These are phyloP conservation scores for Pestalotiopsis sp. DNA, from an alignment of 2,329 filamentous ascomycete genomes.

Conservation along the genomic window DNA sequence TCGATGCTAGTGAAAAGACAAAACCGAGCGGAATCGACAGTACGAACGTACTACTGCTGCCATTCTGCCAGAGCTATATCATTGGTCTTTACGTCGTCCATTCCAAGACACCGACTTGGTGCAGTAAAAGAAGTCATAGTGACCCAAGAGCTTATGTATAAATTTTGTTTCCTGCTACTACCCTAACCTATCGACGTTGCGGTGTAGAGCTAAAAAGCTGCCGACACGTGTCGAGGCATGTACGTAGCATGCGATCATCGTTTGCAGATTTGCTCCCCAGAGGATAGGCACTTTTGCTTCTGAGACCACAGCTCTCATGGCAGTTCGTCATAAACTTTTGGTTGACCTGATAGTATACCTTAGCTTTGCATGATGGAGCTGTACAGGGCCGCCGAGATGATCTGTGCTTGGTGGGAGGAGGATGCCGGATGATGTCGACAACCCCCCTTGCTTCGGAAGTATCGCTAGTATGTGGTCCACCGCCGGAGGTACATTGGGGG, in stretches of 20 bases:
- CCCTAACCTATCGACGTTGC: no score
- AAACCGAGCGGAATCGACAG: background rate
- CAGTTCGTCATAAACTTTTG: background rate
- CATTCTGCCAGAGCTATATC: no score
- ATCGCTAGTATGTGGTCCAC: background rate
- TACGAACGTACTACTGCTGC: background rate
- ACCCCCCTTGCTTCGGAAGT: background rate
- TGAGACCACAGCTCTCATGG: background rate
- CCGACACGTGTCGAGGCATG: background rate
- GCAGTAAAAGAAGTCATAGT: background rate
- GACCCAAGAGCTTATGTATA: background rate
- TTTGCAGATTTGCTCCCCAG: background rate
- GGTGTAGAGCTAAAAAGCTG: background rate
- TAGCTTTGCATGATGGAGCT: background rate
- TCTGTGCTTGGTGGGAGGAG: background rate
- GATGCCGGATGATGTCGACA: background rate
- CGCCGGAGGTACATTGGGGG: background rate
- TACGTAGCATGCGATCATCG: background rate
- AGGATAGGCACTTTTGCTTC: background rate
- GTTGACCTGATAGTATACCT: background rate
- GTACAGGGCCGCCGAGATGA: background rate
- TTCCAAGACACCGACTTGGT: background rate
- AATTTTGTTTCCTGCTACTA: no score
- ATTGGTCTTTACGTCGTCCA: background rate
- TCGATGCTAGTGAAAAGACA: no score